A percentile compares a stretch with the other conserved stretches of the same genome.
Conservation (phyloP, 768 basidiomycete genomes). For the Boletus coccyginus region DNA sequence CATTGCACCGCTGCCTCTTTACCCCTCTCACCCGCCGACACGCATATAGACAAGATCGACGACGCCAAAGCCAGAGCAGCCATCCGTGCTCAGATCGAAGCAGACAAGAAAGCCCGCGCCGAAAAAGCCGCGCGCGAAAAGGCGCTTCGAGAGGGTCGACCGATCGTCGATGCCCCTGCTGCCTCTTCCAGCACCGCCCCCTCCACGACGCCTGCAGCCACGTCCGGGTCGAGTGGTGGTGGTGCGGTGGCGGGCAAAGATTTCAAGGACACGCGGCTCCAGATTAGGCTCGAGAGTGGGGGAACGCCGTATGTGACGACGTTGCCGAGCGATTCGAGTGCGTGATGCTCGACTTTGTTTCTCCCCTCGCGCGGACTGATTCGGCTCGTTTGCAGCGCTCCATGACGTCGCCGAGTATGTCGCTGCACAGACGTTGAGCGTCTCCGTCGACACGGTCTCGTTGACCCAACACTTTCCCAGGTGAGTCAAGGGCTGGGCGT, state of each 20-base stretch:
- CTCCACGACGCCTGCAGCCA: conserved; percentile 23
- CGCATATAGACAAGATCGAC: conserved; percentile 73
- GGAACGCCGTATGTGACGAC: conserved; percentile 78
- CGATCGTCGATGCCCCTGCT: conserved; percentile 33
- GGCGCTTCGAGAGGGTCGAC: conserved; percentile 78
- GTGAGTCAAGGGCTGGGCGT: conserved; percentile 36
- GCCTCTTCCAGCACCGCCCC: conserved; percentile 33
- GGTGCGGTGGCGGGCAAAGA: conserved; percentile 58
- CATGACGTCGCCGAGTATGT: conserved; percentile 85
- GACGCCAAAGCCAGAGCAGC: conserved; percentile 85
- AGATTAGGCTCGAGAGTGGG: conserved; percentile 82
- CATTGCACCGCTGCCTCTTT: not conserved
- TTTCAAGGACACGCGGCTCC: conserved; percentile 84
- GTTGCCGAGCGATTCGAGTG: conserved; percentile 74
- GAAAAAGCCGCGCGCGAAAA: conserved; percentile 90
- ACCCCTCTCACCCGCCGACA: not conserved
- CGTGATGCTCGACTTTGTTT: conserved; percentile 26
- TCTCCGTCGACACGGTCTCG: conserved; percentile 76
- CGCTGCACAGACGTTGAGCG: conserved; percentile 65
- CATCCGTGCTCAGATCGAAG: conserved; percentile 92
- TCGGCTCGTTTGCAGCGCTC: conserved; percentile 49
- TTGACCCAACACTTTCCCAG: conserved; percentile 85
- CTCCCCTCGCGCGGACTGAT: not conserved
- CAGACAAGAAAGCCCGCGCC: conserved; percentile 85
- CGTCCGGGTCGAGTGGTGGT: conserved; percentile 35